Evolutionary conservation across 441 rosid species (phyloP).

Genomic region (California macrophylla): DNA sequence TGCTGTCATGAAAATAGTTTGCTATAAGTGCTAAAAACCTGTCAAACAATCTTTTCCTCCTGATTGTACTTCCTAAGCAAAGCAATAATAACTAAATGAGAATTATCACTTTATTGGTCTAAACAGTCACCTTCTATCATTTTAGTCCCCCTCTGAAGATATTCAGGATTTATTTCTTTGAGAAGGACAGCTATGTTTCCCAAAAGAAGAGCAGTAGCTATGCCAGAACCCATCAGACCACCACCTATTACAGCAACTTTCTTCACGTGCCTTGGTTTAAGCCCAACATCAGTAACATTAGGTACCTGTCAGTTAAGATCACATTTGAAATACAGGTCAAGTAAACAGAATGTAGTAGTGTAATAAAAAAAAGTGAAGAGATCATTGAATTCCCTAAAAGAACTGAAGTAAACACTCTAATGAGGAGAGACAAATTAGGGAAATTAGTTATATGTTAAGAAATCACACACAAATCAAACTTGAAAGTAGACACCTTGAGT

Average conservation of each 20-base stretch:
- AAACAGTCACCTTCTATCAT: conserved; percentile 14
- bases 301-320: conserved; percentile 20
- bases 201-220: conserved; percentile 24
- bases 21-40: background rate
- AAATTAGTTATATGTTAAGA: background rate
- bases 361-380: background rate
- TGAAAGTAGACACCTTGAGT: background rate
- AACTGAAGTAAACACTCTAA: background rate
- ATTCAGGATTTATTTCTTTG: conserved; percentile 25
- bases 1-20: conserved; percentile 33
- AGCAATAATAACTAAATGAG: background rate
- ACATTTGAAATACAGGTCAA: background rate
- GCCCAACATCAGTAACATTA: conserved; percentile 22
- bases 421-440: background rate
- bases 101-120: conserved; percentile 21
- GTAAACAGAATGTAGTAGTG: background rate
- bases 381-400: background rate
- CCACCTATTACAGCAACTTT: conserved; percentile 29
- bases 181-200: conserved; percentile 22
- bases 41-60: background rate
- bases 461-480: background rate
- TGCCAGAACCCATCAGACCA: conserved; percentile 27
- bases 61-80: background rate
- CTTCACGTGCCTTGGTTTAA: conserved; percentile 22
- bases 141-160: conserved; percentile 12